Evolutionary conservation across 768 basidiomycete genomes (phyloP), one percentile per base, ranked within the genome.

Genomic region (Serendipita indica): DNA sequence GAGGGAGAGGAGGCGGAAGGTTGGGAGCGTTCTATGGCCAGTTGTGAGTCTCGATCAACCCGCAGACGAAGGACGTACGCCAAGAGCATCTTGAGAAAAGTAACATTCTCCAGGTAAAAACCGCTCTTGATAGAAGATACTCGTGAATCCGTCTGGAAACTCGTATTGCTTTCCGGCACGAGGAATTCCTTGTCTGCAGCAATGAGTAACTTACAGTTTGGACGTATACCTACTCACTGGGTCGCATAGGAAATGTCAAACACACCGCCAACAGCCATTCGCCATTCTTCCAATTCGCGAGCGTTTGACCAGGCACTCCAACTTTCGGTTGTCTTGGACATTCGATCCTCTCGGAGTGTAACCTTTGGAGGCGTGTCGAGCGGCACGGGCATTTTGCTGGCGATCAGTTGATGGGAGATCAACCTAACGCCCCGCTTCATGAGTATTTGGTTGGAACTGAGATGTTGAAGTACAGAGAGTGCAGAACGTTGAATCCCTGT

Each of bases 111-210:
- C 87, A 13, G 90, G 82, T 60, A 77, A 73, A 69, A 82, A 88
- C 33, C 94, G 80, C 66, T 97, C 89, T 6, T 77, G 65, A 0
- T 84, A 86, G 70, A 92, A 96, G 65, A 81, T 82, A 7, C 80
- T 75, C 66, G 83, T 89, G 72, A 82, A 97, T 1, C 96, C 96
- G 33, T 89, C 90, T 0, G 96, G 89, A 73, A 99, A 97, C 72
- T 99, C 96, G 72, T 94, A 98, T 63, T 79, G 84, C 62, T 78
- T 78, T 37, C 74, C 68, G 3, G 78, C 77, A 37, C 80, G 78
- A 58, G 75, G 70, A 12, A 75, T 72, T 41, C 82, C 84, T 52
- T 72, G 73, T 63, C 87, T 89, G 65, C n/a, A 60, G 45, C 59
- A 25, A 1, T 16, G 58, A 33, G 35, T 39, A 14, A 18, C 12